phyloP scores from a whole-genome alignment of 2,329 filamentous ascomycete genomes.

The Alternaria brassicae region DNA sequence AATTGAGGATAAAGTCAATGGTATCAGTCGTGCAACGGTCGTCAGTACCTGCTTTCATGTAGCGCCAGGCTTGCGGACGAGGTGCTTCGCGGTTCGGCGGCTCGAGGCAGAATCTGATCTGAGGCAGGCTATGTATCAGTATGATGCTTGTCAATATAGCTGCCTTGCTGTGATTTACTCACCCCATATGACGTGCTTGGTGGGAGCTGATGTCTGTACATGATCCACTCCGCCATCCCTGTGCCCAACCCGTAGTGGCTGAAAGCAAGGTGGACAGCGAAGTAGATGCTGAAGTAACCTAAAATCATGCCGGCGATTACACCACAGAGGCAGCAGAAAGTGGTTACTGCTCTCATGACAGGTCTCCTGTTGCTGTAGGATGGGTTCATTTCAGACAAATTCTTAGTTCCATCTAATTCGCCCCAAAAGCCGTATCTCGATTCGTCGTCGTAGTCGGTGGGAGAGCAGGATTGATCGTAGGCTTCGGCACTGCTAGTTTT shows the following conservation, averaged over 20 bases:
- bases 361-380: background rate
- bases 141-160: background rate
- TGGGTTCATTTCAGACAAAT: background rate
- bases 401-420: constrained; percentile 2
- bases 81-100: constrained; percentile 25
- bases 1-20: background rate
- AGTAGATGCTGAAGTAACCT: constrained; percentile 3
- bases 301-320: constrained; percentile 6
- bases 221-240: constrained; percentile 9
- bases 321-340: constrained; percentile 14
- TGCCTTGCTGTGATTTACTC: background rate
- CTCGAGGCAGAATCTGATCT: constrained; percentile 33
- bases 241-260: constrained; percentile 12
- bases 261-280: constrained; percentile 9
- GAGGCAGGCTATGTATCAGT: background rate
- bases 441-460: constrained; percentile 16
- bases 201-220: background rate
- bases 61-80: constrained; percentile 25
- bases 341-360: background rate
- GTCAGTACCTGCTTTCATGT: constrained; percentile 3
- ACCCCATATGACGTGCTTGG: constrained; percentile 1
- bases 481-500: background rate
- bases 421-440: constrained; percentile 19
- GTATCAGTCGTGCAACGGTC: background rate
- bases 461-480: background rate